Conservation (phyloP, 352 stramenopile species). For the Saprolegnia diclina region DNA sequence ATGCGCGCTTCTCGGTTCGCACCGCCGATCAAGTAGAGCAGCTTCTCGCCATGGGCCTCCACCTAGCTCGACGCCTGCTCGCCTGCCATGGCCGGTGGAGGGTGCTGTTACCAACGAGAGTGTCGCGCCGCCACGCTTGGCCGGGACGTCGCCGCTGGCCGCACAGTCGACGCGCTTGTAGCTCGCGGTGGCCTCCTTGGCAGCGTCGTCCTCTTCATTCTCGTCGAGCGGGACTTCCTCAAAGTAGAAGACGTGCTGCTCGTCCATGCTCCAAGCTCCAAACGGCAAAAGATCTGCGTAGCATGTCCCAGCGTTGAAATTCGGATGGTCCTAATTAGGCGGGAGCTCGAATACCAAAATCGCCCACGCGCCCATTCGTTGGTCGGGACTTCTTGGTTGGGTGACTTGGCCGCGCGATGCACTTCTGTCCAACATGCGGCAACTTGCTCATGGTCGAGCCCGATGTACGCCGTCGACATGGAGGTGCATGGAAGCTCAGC, state of each 20-base stretch:
- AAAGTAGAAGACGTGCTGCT: conserved; percentile 25
- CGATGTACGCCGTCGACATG: conserved; percentile 40
- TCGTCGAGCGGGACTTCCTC: conserved; percentile 23
- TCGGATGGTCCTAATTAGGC: conserved; percentile 21
- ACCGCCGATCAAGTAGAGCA: conserved; percentile 60
- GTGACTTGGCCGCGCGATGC: conserved; percentile 42
- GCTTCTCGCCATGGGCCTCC: not conserved
- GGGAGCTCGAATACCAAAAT: not conserved
- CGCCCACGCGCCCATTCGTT: not conserved
- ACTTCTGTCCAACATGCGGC: conserved; percentile 86
- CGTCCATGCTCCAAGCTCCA: not conserved
- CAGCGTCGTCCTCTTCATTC: not conserved
- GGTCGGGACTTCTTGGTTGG: conserved; percentile 14
- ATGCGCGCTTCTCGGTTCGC: conserved; percentile 47
- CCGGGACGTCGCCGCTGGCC: not conserved
- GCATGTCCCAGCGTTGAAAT: not conserved
- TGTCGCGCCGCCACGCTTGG: conserved; percentile 23
- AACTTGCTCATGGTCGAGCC: conserved; percentile 88
- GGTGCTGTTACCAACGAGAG: not conserved
- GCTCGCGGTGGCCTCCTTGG: not conserved
- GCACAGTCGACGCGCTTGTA: not conserved
- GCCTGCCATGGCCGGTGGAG: not conserved
- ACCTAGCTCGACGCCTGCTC: not conserved
- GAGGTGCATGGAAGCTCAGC: conserved; percentile 9
- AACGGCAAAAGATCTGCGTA: conserved; percentile 10